These are phyloP conservation scores for Rhizophagus clarus DNA, from an alignment of 192 early-diverging fungal species.

Conservation along the genomic window DNA sequence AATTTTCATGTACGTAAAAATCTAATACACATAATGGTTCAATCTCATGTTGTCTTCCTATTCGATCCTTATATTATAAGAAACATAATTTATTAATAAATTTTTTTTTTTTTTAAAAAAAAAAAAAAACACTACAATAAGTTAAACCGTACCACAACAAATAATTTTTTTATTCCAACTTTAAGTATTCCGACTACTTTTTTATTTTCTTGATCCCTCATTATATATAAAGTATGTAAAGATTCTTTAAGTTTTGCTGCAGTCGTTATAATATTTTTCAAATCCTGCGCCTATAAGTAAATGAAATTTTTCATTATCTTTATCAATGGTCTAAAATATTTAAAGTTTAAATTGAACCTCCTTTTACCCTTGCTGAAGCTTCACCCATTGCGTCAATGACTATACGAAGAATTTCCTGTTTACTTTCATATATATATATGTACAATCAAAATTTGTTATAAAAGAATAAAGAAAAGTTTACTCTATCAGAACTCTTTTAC, in stretches of 20 bases:
- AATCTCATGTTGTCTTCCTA: conserved; percentile 41
- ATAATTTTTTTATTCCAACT: conserved; percentile 45
- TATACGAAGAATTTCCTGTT: conserved; percentile 37
- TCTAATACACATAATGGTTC: conserved; percentile 43
- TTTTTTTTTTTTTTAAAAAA: neutral
- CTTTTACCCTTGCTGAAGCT: conserved; percentile 41
- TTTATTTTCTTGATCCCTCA: conserved; percentile 39
- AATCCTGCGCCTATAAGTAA: conserved; percentile 36
- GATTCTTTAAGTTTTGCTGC: conserved; percentile 37
- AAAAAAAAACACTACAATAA: too few relatives aligned
- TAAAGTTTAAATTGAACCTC: neutral
- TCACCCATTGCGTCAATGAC: conserved; percentile 45
- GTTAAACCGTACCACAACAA: conserved; percentile 37
- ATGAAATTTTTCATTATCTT: neutral
- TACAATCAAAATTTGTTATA: neutral
- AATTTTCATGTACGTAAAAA: conserved; percentile 42
- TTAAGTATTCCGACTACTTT: conserved; percentile 47
- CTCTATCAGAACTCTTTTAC: neutral
- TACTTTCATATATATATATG: neutral
- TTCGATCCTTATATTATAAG: conserved; percentile 36
- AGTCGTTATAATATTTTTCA: conserved; percentile 42
- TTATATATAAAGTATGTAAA: conserved; percentile 40
- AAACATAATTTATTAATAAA: neutral
- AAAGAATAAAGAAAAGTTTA: too few relatives aligned
- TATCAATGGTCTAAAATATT: neutral